Percentiles rank a stretch among this genome's conserved stretches.
These are phyloP conservation scores for Vanderwaltozyma polyspora DNA, from an alignment of 805 yeast genomes.

Conservation along the genomic window DNA sequence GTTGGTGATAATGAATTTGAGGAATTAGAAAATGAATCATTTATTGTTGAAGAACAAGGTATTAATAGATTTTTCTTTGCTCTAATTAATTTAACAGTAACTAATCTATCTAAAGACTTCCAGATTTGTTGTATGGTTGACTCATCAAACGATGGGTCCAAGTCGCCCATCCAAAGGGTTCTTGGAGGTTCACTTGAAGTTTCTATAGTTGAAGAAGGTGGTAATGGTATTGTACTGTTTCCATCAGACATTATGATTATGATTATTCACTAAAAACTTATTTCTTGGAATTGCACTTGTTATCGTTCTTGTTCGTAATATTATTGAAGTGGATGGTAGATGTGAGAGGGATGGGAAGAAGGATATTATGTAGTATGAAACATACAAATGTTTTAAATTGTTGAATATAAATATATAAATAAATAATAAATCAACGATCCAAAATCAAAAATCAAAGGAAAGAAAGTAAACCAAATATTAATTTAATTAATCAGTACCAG, in stretches of 20 bases:
- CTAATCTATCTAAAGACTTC: constrained; percentile 44
- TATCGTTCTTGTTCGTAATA: too few relatives aligned
- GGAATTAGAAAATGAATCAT: background rate
- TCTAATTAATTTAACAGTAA: constrained; percentile 56
- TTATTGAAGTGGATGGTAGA: background rate
- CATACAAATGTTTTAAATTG: background rate
- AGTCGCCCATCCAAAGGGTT: constrained; percentile 83
- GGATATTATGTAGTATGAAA: background rate
- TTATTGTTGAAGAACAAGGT: constrained; percentile 20
- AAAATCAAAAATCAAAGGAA: too few relatives aligned
- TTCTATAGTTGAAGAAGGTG: constrained; percentile 41
- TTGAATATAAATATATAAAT: too few relatives aligned
- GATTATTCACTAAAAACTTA: too few relatives aligned
- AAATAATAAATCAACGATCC: too few relatives aligned
- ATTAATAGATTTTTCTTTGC: constrained; percentile 30
- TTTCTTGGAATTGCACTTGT: too few relatives aligned
- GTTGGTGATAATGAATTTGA: background rate
- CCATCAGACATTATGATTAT: too few relatives aligned
- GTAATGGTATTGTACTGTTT: constrained; percentile 35
- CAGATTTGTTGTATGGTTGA: constrained; percentile 47
- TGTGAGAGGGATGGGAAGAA: background rate
- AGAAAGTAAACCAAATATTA: too few relatives aligned
- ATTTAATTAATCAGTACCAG: too few relatives aligned
- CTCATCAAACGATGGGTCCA: constrained; percentile 73
- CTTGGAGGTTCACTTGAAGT: constrained; percentile 43